Evolutionary conservation across 1,284 basidiomycete genomes (phyloP).

Genomic region (Moniliella sp.): DNA sequence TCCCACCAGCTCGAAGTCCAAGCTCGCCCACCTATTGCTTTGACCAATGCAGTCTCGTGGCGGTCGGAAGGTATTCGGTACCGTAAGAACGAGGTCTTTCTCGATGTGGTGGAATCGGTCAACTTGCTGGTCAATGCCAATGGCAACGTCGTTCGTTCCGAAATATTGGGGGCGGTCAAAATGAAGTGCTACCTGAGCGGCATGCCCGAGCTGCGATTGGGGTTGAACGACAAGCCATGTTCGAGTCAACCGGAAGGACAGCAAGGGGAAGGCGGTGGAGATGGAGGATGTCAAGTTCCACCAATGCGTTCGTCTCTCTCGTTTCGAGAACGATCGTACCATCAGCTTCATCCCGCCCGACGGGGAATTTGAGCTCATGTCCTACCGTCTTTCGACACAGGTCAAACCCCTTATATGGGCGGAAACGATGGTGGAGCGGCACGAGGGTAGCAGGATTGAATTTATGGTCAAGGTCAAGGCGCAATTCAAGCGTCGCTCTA

Average conservation of each 20-base stretch:
- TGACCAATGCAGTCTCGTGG: conserved; percentile 97
- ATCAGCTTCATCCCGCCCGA: conserved; percentile 98
- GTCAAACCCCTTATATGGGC: conserved; percentile 97
- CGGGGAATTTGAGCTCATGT: conserved; percentile 96
- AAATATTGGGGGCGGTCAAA: conserved; percentile 90
- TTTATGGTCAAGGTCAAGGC: conserved; percentile 95
- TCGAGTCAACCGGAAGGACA: conserved; percentile 83
- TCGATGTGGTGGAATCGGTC: conserved; percentile 93
- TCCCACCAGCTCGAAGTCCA: conserved; percentile 96
- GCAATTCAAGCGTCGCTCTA: conserved; percentile 86
- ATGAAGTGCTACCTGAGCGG: conserved; percentile 99
- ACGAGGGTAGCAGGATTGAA: conserved; percentile 77
- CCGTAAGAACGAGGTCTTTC: conserved; percentile 95
- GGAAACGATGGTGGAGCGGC: conserved; percentile 82
- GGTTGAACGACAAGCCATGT: conserved; percentile 98
- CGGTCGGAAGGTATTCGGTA: conserved; percentile 90
- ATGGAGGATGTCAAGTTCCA: conserved; percentile 94
- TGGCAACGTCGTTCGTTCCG: conserved; percentile 86
- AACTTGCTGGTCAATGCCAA: conserved; percentile 89
- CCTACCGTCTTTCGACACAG: conserved; percentile 76
- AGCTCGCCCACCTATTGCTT: conserved; percentile 79
- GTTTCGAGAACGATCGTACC: conserved; percentile 95
- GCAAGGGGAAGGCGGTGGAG: conserved; percentile 1
- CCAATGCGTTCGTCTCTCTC: conserved; percentile 90
- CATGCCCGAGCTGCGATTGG: conserved; percentile 88